Evolutionary conservation across 2,329 filamentous ascomycete species (phyloP), one percentile per base, ranked within the genome.

Genomic region (Rhexocercosporidium sp.): DNA sequence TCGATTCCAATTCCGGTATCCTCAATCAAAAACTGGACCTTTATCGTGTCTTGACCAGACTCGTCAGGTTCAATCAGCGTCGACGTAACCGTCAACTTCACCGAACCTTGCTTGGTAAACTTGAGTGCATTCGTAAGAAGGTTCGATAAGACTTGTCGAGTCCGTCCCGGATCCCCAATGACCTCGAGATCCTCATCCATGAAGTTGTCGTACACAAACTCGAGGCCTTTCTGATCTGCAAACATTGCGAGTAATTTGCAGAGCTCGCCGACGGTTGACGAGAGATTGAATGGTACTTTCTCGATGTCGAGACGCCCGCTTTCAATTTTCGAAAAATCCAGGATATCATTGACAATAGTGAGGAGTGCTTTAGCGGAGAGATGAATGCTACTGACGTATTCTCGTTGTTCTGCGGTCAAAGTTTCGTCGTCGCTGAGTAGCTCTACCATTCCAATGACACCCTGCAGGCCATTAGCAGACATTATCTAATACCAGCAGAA

Each of bases 51-150:
- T 25, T 69, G 59, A 49, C 85, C 85, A 4, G 1, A 56, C 0
- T 37, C 39, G 14, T 37, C 18, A 60, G 49, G 31, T 16, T 63
- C 49, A 6, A 39, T 14, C 25, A 59, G 14, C 20, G 62, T 67
- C 7, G 66, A 25, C 77, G 79, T 9, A 83, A 81, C 8, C 78
- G 79, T 51, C 41, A 88, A 82, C 57, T 86, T 86, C 3, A 89
- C 85, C 11, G 81, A 85, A n/a, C 84, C 83, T 9, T 89, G 86
- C 39, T 88, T 89, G 0, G 92, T 95, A 75, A 94, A 95, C 74
- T 95, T 95, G 77, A 95, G 88, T 0, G 92, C 91, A 74, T 94
- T 94, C 3, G 91, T 92, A 9, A 92, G 86, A 1, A 95, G 83
- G 73, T 94, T 95, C 76, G 94, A 93, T 7, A 94, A 81, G 0